Conservation (phyloP, 225 moss, liverwort and hornwort genomes). For the Climacium dendroides region DNA sequence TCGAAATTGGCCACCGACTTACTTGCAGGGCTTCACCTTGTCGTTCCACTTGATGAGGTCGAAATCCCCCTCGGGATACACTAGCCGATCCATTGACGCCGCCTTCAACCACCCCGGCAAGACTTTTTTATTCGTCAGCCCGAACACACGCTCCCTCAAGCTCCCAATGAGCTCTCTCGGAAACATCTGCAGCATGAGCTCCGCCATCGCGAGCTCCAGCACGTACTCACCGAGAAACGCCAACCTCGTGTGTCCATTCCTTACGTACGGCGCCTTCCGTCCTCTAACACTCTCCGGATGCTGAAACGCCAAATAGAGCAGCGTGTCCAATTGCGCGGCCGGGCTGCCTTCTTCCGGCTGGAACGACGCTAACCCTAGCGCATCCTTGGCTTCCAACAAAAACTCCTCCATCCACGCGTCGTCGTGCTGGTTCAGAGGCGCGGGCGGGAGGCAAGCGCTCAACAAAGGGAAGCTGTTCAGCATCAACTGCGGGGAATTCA, state of each 20-base stretch:
- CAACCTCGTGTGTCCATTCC: constrained; percentile 72
- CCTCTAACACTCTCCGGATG: constrained; percentile 49
- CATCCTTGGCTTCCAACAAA: constrained; percentile 64
- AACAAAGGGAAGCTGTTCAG: constrained; percentile 62
- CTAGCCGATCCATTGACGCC: constrained; percentile 62
- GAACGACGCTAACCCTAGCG: constrained; percentile 49
- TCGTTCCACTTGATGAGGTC: constrained; percentile 37
- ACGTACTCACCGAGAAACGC: constrained; percentile 79
- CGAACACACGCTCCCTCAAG: constrained; percentile 68
- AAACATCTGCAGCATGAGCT: constrained; percentile 81
- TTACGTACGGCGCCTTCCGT: constrained; percentile 44
- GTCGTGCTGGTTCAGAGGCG: constrained; percentile 32
- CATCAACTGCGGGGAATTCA: constrained; percentile 63
- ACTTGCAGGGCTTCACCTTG: constrained; percentile 59
- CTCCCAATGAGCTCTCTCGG: constrained; percentile 59
- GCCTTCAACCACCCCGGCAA: constrained; percentile 49
- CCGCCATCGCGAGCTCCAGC: constrained; percentile 66
- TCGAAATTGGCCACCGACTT: neutral
- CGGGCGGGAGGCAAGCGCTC: constrained; percentile 65
- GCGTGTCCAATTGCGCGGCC: constrained; percentile 52
- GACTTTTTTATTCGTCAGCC: constrained; percentile 55
- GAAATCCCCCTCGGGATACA: constrained; percentile 56
- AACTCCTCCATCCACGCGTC: constrained; percentile 70
- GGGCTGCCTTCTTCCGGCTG: constrained; percentile 47
- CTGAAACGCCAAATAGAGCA: constrained; percentile 79